Base-by-base conservation (phyloP, 2,329 filamentous ascomycete genomes). In the Mariannaea sp. region DNA sequence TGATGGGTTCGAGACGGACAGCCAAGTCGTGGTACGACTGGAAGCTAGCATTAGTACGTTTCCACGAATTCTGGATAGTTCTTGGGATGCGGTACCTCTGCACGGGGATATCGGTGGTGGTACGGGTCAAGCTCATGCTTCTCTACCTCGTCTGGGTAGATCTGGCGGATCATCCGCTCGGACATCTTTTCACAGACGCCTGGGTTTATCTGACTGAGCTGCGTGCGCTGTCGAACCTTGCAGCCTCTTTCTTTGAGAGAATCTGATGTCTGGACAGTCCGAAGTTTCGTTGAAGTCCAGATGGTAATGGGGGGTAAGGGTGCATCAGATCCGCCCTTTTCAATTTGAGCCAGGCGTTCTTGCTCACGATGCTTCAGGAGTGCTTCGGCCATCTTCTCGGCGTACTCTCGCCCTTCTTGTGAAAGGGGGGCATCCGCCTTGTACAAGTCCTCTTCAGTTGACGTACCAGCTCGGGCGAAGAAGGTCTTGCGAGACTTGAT, bases 11-110 rank as follows among this genome's bases (percentile, higher is more conserved):
- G 40, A 99, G 85, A 17, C 94, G 90, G 55, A 99, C 94, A n/a
- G 94, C 94, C 36, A 99, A 85, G 68, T 99, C 94, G 70, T 99
- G 94, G 73, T 99, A 99, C 7, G 93, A 97, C 89, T 96, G 64
- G 24, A 9, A 14, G 20, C 20, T 13, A 5, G 30, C 29, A 47
- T 62, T 30, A 55, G 53, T 22, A 49, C 46, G 13, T 20, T 38
- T 32, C 3, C 22, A 5, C n/a, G n/a, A 6, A 16, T 17, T 24
- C 10, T 16, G 22, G 26, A 17, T 26, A 13, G 1, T 27, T n/a
- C 12, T 12, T 16, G 43, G 24, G n/a, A 32, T 26, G 13, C 10
- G 32, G 27, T 38, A 92, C 92, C 80, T 99, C 94, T 56, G 93
- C 93, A 57, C 94, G 83, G 7, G 94, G 94, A 69, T 97, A 99